Evolutionary conservation across 2,329 filamentous ascomycete species (phyloP), one percentile per base, ranked within the genome.

Genomic region (Claviceps pazoutovae): DNA sequence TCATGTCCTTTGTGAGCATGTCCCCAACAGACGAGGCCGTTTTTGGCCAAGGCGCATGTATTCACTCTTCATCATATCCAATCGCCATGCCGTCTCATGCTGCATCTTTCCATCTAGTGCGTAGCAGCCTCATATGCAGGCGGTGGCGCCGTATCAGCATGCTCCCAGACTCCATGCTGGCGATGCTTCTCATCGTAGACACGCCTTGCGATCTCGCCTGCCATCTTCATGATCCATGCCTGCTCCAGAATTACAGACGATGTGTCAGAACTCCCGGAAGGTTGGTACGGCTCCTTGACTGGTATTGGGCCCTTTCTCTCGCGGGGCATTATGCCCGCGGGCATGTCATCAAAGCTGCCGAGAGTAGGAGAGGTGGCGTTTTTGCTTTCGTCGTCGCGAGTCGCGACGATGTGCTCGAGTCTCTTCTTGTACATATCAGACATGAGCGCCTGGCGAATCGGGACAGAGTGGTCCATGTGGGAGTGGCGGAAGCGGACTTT

Each of bases 141-240:
- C 30, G 80, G 80, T 5, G 80, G 79, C 5, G 70, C 65, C 46
- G 79, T 75, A 55, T 82, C 75, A 50, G 72, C 68, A 53, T 80
- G 76, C 43, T 74, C 76, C 66, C 66, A 68, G 17, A 54, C 52
- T 52, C 60, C 58, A 44, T 62, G 61, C 42, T 54, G 56, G 38
- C 74, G 71, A 51, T 74, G 72, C 68, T 95, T 93, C 69, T 95
- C 87, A 59, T 95, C 87, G 58, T 91, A 87, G 57, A 95, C 88
- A 52, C 88, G 84, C 49, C 83, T 75, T 38, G 89, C 88, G 60
- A 97, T 91, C 67, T 97, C 93, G 56, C 83, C 84, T 5, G 91
- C 90, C 80, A 98, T 93, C 72, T 95, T 93, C 71, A 84, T 82
- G 69, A 93, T 85, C 86, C 87, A 93, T 2, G 86, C 87, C 65